phyloP scores from a whole-genome alignment of 2,329 filamentous ascomycete genomes.

The Pseudocercospora fijiensis region DNA sequence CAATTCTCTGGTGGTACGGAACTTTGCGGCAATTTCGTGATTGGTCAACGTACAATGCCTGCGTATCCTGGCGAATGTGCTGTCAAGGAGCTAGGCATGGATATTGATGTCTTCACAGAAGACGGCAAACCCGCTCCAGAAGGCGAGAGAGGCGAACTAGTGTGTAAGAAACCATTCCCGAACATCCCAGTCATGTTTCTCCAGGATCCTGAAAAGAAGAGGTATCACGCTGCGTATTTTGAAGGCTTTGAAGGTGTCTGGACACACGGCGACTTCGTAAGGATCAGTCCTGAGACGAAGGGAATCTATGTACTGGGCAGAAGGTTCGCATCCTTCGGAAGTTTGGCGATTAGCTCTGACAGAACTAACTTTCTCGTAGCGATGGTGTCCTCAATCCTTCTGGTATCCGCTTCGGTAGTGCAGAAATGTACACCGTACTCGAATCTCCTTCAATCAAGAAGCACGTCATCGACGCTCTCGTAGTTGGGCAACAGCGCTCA shows the following conservation, averaged over 20 bases:
- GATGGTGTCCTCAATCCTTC: conserved; percentile 77
- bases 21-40: conserved; percentile 62
- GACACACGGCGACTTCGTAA: conserved; percentile 78
- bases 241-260: conserved; percentile 58
- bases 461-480: conserved; percentile 65
- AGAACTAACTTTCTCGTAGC: conserved; percentile 17
- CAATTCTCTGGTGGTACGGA: conserved; percentile 72
- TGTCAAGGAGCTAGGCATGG: conserved; percentile 52
- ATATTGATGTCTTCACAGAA: conserved; percentile 59
- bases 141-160: conserved; percentile 71
- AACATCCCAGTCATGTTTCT: conserved; percentile 62
- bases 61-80: conserved; percentile 59
- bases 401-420: conserved; percentile 72
- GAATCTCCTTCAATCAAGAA: conserved; percentile 60
- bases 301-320: conserved; percentile 65
- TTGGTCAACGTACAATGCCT: conserved; percentile 66
- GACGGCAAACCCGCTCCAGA: conserved; percentile 53
- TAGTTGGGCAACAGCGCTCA: conserved; percentile 70
- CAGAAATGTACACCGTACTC: conserved; percentile 73
- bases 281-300: conserved; percentile 64
- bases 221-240: conserved; percentile 46
- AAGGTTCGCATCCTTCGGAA: conserved; percentile 30
- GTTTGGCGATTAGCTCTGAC: neutral
- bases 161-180: conserved; percentile 66
- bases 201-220: conserved; percentile 39